Conservation (phyloP, 495 filamentous ascomycete species). For the Penicillium macrosclerotiorum region DNA sequence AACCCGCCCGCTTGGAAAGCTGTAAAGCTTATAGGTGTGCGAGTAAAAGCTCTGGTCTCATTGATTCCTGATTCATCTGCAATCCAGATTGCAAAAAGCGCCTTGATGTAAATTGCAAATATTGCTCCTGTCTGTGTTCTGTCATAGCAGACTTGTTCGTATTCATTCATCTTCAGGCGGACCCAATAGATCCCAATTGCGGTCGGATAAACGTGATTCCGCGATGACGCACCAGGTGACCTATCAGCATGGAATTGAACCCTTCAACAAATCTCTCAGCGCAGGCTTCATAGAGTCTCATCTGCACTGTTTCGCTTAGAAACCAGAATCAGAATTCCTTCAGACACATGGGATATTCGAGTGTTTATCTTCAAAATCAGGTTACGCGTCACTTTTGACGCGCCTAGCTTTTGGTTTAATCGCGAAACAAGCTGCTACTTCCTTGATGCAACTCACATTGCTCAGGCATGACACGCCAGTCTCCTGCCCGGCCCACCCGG, state of each 20-base stretch:
- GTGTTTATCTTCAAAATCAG: not conserved
- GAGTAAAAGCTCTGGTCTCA: no score
- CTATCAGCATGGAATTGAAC: constrained; percentile 9
- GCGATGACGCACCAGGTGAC: constrained; percentile 21
- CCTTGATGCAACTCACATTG: constrained; percentile 10
- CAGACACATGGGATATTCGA: no score
- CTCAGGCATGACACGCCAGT: constrained; percentile 22
- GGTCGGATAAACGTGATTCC: constrained; percentile 13
- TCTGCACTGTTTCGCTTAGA: no score
- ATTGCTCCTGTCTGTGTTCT: no score
- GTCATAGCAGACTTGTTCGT: no score
- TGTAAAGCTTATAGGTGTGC: no score
- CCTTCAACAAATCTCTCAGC: constrained; percentile 6
- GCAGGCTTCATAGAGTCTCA: not conserved
- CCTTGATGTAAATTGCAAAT: no score
- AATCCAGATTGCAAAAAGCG: no score
- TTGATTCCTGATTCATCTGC: no score
- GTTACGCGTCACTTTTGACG: not conserved
- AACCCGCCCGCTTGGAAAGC: no score
- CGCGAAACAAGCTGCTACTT: not conserved
- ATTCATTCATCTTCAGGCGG: not conserved
- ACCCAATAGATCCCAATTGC: not conserved
- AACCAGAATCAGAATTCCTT: no score
- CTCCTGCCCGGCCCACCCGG: constrained; percentile 15
- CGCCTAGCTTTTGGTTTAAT: not conserved